Evolutionary conservation across 2,329 filamentous ascomycete species (phyloP), one percentile per base, ranked within the genome.

Genomic region (Fusarium annulatum): DNA sequence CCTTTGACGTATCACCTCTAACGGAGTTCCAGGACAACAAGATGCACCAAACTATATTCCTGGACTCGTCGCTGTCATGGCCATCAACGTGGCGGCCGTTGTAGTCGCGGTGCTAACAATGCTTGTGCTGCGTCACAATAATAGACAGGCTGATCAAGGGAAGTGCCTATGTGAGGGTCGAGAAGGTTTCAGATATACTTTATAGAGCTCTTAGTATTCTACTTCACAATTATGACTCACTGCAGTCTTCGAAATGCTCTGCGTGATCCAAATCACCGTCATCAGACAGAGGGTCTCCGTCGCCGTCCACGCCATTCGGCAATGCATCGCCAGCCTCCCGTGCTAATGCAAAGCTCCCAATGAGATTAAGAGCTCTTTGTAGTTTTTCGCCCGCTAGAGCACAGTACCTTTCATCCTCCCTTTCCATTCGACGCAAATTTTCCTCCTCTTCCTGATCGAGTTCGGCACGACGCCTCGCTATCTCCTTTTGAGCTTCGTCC

Each of bases 11-110:
- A 26, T 26, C 6, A 7, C 26, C 6, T 26, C 26, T 26, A 26
- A 26, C 26, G 26, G 26, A 26, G 26, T 26, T 26, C 26, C 26
- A 26, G 26, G 26, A 6, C 71, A 73, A 10, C 71, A 73, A 8
- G 66, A 73, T 4, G 71, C 71, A 3, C 71, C 71, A 1, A 73
- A 73, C 11, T 73, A 71, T 3, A 53, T 73, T 0, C 71, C 71
- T 0, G 71, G 71, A 1, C 57, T 73, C 1, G 33, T 73, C 5
- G 71, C 71, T 14, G 70, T 73, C 0, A 73, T 73, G 71, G 66
- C 62, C 0, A 71, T 73, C 1, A 73, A 73, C 9, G 33, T 73
- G 9, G 48, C 67, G 0, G 71, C 71, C 3, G 55, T 73, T 16
- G 4, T 73, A 0, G 57, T 59, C 3, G 71, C 71, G 4, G 30